A percentile compares a stretch with the other conserved stretches of the same genome.
phyloP scores from a whole-genome alignment of 208 protist species.

The Leishmania amazonensis region DNA sequence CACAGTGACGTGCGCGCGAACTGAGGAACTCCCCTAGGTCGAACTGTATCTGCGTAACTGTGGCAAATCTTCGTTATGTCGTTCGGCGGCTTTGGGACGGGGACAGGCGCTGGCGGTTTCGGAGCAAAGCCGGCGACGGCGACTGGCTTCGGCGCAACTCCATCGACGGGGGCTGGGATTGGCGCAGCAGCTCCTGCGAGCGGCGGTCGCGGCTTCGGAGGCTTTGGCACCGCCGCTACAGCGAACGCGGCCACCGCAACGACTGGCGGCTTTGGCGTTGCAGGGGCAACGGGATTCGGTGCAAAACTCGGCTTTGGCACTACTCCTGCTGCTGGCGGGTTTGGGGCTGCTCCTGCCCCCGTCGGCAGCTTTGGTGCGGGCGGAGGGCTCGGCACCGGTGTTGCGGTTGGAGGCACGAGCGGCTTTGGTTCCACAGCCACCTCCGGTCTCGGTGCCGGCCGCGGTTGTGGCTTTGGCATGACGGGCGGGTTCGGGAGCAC shows the following conservation, averaged over 20 bases:
- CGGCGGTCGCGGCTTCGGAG: constrained; percentile 7
- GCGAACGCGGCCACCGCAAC: constrained; percentile 11
- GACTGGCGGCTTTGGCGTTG: constrained; percentile 34
- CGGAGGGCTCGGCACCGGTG: constrained; percentile 1
- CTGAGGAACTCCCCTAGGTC: not conserved
- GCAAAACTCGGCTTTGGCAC: constrained; percentile 31
- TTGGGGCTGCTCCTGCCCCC: constrained; percentile 25
- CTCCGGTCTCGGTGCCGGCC: constrained; percentile 6
- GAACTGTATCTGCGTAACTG: not conserved
- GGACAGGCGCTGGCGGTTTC: constrained; percentile 8
- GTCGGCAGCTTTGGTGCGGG: constrained; percentile 35
- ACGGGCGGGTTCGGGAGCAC: constrained; percentile 21
- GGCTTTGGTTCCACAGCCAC: constrained; percentile 18
- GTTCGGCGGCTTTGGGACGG: constrained; percentile 40
- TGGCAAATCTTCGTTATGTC: constrained; percentile 1
- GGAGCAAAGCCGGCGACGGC: constrained; percentile 12
- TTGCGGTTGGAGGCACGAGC: constrained; percentile 12
- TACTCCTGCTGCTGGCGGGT: constrained; percentile 10
- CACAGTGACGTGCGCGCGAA: not conserved
- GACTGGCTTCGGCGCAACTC: constrained; percentile 26
- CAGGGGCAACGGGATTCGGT: constrained; percentile 4
- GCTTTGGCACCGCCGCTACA: constrained; percentile 19
- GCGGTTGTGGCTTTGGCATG: constrained; percentile 25
- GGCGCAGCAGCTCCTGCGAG: not conserved
- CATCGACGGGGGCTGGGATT: constrained; percentile 5